These are phyloP conservation scores for Coccinonectria pachysandricola DNA, from an alignment of 2,329 filamentous ascomycete species.

Conservation along the genomic window DNA sequence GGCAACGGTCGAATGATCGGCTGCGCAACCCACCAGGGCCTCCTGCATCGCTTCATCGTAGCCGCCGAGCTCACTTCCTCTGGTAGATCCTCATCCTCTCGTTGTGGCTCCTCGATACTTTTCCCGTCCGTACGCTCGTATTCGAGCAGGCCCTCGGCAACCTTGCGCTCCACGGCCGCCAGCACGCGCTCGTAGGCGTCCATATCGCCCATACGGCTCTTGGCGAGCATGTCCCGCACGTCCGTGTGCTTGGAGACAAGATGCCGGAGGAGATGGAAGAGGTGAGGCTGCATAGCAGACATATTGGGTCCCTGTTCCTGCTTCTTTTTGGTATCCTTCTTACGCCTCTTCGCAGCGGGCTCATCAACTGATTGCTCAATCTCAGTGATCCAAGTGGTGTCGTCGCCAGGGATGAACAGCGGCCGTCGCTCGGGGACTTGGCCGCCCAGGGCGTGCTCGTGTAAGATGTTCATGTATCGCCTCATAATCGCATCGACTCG, in stretches of 20 bases:
- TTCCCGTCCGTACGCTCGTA: constrained; percentile 45
- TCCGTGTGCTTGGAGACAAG: constrained; percentile 72
- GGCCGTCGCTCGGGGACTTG: constrained; percentile 58
- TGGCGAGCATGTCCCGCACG: constrained; percentile 75
- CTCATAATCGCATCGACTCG: constrained; percentile 79
- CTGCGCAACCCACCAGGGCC: constrained; percentile 87
- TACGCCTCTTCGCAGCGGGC: constrained; percentile 43
- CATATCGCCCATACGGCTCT: constrained; percentile 59
- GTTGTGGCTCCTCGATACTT: constrained; percentile 32
- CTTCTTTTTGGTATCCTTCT: constrained; percentile 27
- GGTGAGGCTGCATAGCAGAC: constrained; percentile 74
- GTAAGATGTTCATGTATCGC: constrained; percentile 83
- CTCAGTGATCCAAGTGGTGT: constrained; percentile 35
- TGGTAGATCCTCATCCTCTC: constrained; percentile 24
- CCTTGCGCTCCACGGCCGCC: constrained; percentile 60
- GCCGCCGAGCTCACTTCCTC: constrained; percentile 51
- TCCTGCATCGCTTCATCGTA: constrained; percentile 61
- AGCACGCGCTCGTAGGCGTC: constrained; percentile 68
- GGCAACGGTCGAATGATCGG: constrained; percentile 79
- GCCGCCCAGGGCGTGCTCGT: constrained; percentile 60
- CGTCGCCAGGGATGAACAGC: constrained; percentile 59
- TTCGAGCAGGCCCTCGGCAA: constrained; percentile 62
- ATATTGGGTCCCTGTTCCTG: constrained; percentile 51
- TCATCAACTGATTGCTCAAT: constrained; percentile 27
- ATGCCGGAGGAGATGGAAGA: constrained; percentile 83